Evolutionary conservation across 768 basidiomycete genomes (phyloP).

Genomic region (Lactarius quietus): DNA sequence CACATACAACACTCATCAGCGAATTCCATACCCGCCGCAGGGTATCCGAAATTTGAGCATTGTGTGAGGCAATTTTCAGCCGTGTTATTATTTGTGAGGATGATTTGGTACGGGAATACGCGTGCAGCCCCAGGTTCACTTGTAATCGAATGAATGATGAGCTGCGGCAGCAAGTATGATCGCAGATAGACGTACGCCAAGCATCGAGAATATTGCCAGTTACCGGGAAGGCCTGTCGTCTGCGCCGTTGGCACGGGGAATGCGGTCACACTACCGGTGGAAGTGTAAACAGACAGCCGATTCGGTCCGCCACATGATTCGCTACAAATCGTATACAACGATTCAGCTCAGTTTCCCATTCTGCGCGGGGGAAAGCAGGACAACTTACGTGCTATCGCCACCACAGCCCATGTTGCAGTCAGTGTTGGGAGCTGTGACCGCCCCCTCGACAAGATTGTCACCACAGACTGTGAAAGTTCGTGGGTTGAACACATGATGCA

Average conservation of each 20-base stretch:
- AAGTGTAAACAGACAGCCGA: slow-evolving; percentile 65
- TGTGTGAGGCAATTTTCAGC: slow-evolving; percentile 61
- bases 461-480: slow-evolving; percentile 58
- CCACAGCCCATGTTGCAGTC: slow-evolving; percentile 73
- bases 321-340: slow-evolving; percentile 33
- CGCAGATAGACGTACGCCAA: slow-evolving; percentile 45
- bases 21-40: slow-evolving; percentile 66
- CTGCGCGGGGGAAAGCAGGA: not conserved
- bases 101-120: slow-evolving; percentile 59
- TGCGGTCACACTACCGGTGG: slow-evolving; percentile 46
- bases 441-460: slow-evolving; percentile 58
- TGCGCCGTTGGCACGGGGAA: slow-evolving; percentile 57
- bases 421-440: slow-evolving; percentile 43
- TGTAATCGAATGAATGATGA: not conserved
- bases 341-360: not conserved
- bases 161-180: not conserved
- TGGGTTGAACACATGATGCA: slow-evolving; percentile 4
- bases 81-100: slow-evolving; percentile 59
- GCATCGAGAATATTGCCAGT: slow-evolving; percentile 66
- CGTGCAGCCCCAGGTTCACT: slow-evolving; percentile 49
- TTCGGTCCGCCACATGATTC: slow-evolving; percentile 73
- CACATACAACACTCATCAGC: slow-evolving; percentile 71
- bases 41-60: slow-evolving; percentile 69
- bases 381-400: slow-evolving; percentile 58
- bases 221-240: slow-evolving; percentile 55